Evolutionary conservation across 2,329 filamentous ascomycete genomes (phyloP), one percentile per base, ranked within the genome.

Genomic region (Paracorniculantispora psalliotae): DNA sequence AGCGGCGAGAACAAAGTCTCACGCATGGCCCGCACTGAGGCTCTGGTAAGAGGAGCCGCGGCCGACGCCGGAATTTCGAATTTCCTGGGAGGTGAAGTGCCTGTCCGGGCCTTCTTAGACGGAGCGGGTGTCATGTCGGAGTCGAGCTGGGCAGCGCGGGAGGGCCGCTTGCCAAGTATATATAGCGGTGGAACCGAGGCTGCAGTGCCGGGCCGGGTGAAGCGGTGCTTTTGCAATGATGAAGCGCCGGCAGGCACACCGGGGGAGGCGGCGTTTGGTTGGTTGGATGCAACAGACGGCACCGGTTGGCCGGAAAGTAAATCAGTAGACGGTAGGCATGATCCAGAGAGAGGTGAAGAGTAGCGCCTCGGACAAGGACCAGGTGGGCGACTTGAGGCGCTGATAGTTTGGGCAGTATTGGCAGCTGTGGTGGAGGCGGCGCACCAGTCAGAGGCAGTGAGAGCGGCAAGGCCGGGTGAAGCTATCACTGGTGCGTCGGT

Each of bases 1-100:
- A 82, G 71, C 6, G 81, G 80, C 8, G 80, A 82, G 10, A 74
- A 72, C n/a, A 76, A 69, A 33, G 72, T 72, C 47, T 77, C 74
- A 30, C 69, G 66, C 33, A 63, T 63, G 13, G 63, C 54, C 43
- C 70, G 65, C 54, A 66, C 68, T 15, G 67, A 61, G 25, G 63
- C 57, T 60, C 57, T 53, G 62, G 63, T 57, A 56, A 57, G 61
- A 47, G 62, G 56, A 8, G 56, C 62, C 21, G 66, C 64, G 60
- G 68, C 63, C 21, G 64, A 60, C 35, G 67, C 65, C 48, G 73
- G 71, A 30, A 82, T 71, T 28, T 81, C 75, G 57, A 81, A 72
- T 50, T 68, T 74, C 30, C 73, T 69, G 10, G 80, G 78, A 17
- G 79, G 75, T 13, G 73, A 73, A 4, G 78, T 73, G 53, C 79